A percentile compares a stretch with the other conserved stretches of the same genome.
Conservation (phyloP, 371 early-diverging fungal species). For the Lichtheimia ornata region DNA sequence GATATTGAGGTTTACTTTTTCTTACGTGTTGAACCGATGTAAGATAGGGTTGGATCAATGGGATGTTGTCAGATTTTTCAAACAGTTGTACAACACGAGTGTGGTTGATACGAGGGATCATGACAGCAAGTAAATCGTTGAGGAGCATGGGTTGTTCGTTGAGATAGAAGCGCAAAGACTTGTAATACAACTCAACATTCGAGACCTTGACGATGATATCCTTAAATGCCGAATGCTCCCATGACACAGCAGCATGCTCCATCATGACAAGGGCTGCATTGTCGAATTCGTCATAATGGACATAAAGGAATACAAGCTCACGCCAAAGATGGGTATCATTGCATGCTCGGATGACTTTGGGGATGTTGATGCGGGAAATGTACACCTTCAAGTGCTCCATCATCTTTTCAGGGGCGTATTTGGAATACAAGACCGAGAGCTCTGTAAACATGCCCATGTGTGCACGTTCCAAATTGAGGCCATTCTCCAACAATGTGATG, state of each 20-base stretch:
- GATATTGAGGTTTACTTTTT: neutral
- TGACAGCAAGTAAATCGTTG: conserved; percentile 85
- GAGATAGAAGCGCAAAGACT: conserved; percentile 94
- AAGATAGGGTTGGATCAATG: conserved; percentile 93
- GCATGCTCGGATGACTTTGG: conserved; percentile 95
- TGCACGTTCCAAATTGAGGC: conserved; percentile 93
- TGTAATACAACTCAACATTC: conserved; percentile 96
- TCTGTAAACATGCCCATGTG: conserved; percentile 99
- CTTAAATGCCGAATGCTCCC: conserved; percentile 96
- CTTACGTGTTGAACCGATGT: conserved; percentile 82
- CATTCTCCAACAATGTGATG: conserved; percentile 87
- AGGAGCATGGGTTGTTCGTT: conserved; percentile 92
- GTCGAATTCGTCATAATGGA: conserved; percentile 97
- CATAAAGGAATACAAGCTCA: conserved; percentile 95
- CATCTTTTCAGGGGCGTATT: conserved; percentile 90
- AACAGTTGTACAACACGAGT: conserved; percentile 95
- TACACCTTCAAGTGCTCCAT: conserved; percentile 96
- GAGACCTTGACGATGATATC: conserved; percentile 94
- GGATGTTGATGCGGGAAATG: conserved; percentile 96
- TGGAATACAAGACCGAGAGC: conserved; percentile 93
- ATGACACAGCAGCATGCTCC: conserved; percentile 88
- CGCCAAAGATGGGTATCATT: conserved; percentile 94
- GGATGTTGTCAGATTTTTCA: conserved; percentile 94
- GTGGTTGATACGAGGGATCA: conserved; percentile 93
- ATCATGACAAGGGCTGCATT: conserved; percentile 95